Evolutionary conservation across 2,329 filamentous ascomycete species (phyloP).

Genomic region (Rhinocladiella mackenziei): DNA sequence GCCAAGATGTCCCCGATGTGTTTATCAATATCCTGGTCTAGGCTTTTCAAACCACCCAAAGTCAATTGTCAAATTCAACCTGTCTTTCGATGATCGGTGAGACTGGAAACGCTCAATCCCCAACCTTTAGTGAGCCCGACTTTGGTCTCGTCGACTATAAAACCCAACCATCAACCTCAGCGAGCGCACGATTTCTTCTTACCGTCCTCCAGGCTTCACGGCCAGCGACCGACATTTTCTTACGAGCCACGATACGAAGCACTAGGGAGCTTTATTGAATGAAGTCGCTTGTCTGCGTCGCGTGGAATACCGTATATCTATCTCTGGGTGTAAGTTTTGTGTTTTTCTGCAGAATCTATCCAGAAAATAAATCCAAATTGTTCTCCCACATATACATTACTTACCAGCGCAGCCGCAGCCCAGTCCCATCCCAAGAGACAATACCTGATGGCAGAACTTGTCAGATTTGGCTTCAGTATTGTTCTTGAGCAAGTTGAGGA

Average conservation of each 20-base stretch:
- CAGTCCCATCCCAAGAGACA: conserved; percentile 9
- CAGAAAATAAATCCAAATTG: too few species aligned
- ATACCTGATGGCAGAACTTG: conserved; percentile 12
- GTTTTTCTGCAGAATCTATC: too few species aligned
- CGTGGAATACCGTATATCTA: conserved; percentile 13
- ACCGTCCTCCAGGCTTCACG: conserved; percentile 4
- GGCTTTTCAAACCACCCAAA: conserved; percentile 2
- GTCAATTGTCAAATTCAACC: neutral
- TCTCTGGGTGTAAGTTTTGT: conserved; percentile 17
- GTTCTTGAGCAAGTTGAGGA: conserved; percentile 10
- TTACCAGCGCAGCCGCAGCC: conserved; percentile 12
- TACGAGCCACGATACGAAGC: conserved; percentile 6
- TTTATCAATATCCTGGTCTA: conserved; percentile 4
- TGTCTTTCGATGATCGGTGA: too few species aligned
- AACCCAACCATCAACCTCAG: too few species aligned
- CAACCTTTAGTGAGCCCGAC: too few species aligned
- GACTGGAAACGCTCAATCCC: too few species aligned
- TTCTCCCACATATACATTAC: conserved; percentile 3
- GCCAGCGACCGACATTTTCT: conserved; percentile 4
- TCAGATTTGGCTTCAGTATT: conserved; percentile 16
- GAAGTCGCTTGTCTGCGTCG: conserved; percentile 4
- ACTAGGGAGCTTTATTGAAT: neutral
- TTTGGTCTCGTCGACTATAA: too few species aligned
- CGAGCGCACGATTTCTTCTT: too few species aligned
- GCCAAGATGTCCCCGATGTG: neutral